These are phyloP conservation scores for Pichia sp. DNA, from an alignment of 1,139 yeast genomes.

Conservation along the genomic window DNA sequence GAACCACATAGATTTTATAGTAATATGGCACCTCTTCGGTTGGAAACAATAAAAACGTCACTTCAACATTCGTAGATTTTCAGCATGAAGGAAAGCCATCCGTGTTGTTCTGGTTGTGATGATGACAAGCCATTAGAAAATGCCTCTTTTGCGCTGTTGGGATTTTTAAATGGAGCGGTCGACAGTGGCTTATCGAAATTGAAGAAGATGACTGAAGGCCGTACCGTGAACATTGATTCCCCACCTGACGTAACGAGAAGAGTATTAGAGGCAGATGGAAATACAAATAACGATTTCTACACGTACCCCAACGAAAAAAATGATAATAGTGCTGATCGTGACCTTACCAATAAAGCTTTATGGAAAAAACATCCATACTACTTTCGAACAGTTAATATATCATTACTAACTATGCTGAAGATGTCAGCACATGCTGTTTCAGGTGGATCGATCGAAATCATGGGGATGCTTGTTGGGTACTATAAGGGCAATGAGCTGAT, in stretches of 20 bases:
- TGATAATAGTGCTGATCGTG: neutral
- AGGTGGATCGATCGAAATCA: constrained; percentile 85
- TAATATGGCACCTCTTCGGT: too few species aligned
- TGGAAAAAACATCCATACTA: constrained; percentile 53
- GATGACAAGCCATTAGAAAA: neutral
- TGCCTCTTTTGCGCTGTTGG: neutral
- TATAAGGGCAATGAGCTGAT: constrained; percentile 55
- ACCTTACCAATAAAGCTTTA: constrained; percentile 27
- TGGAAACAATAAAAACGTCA: too few species aligned
- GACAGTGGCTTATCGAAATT: neutral
- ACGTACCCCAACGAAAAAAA: neutral
- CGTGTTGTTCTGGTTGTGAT: too few species aligned
- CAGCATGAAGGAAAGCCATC: too few species aligned
- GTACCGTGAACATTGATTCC: neutral
- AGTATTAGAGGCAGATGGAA: constrained; percentile 3
- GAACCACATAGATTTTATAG: too few species aligned
- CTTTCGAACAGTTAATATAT: constrained; percentile 62
- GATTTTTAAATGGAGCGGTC: neutral
- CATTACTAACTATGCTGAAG: constrained; percentile 71
- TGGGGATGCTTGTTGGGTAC: constrained; percentile 92
- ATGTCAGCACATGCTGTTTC: constrained; percentile 79
- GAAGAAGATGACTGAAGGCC: neutral
- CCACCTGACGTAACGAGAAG: constrained; percentile 12
- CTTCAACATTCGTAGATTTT: too few species aligned
- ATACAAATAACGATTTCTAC: constrained; percentile 3